Base-by-base conservation (phyloP, 1,284 basidiomycete species). In the Fistulina hepatica region DNA sequence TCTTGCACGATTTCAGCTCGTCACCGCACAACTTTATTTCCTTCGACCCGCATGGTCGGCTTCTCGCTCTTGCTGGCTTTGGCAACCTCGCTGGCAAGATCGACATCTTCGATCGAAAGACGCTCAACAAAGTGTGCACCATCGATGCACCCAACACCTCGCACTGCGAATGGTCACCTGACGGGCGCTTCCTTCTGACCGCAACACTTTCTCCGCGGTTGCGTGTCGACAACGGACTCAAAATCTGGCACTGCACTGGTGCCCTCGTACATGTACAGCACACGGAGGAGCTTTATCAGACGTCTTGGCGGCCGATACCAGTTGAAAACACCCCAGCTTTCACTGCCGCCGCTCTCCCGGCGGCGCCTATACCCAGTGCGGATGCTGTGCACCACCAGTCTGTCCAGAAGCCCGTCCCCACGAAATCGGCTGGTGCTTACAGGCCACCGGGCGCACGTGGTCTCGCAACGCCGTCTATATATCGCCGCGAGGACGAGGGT, bases 191-290 rank as follows among this genome's bases (percentile, higher is more conserved):
- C 65, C 70, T 98, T 31, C 69, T 98, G 49, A 97, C 93, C 2
- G 92, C 92, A 2, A 97, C 91, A 0, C 73, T 97, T 21, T 92
- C 86, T 12, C 94, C 95, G 1, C 76, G 95, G 21, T 63, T 98
- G 38, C 79, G 95, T 26, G 95, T 98, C 37, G 94, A 98, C 63
- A 97, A 97, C 52, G 91, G 94, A 2, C 79, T 97, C 58, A 92
- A 91, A 61, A 72, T 98, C 43, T 97, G 86, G 85, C 92, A 97
- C 59, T 92, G 86, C 58, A 76, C 80, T 0, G 93, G 94, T 7
- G 69, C 79, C 5, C 73, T 98, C 16, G 58, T 97, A 22, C 88
- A 94, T 46, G 62, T 82, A 7, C 81, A 92, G 50, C 53, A 64
- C 37, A 61, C 76, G 36, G 85, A 93, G 12, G 89, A 94, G 55